Evolutionary conservation across 768 basidiomycete genomes (phyloP), one percentile per base, ranked within the genome.

Genomic region (Rossbeevera mucosa): DNA sequence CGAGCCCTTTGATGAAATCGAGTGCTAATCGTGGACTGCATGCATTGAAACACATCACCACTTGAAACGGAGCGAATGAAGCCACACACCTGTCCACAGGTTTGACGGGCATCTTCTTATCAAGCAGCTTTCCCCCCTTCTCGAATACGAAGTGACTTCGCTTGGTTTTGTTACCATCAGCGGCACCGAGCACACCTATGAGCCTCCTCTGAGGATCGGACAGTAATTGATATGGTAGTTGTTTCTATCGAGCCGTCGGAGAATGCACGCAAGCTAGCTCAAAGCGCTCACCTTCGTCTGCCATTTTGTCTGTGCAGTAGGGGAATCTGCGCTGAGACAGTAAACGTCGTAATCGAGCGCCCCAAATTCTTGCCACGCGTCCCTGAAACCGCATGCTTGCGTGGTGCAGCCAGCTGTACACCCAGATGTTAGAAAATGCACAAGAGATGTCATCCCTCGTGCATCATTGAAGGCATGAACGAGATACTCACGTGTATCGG

Each of bases 141-240:
- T 83, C 89, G 60, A 97, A 95, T 59, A 97, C 81, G 69, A 95
- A 96, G 69, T 95, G 93, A 58, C 90, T 93, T 13, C 94, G 82
- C 72, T 90, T 91, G 48, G 91, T 91, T 74, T 82, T 89, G 30
- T 85, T 88, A 8, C 85, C 84, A 30, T 80, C 81, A 0, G 79
- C 85, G 13, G 91, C 91, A 14, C 94, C 94, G 24, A 98, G 77
- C 2, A 83, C 87, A 29, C 78, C 77, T 58, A 97, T 90, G 26
- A 97, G 76, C 21, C 76, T 66, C 44, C 85, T 81, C 65, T 92
- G 82, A n/a, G 86, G 91, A 67, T 98, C 94, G 6, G 91, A 95
- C 26, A 98, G 77, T 1, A 96, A 74, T 3, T 86, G 80, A 65
- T 92, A 98, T 14, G 86, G 90, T 21, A 97, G 79, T 53, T 80